Base-by-base conservation (phyloP, 352 stramenopile species). In the Phytophthora cactorum region DNA sequence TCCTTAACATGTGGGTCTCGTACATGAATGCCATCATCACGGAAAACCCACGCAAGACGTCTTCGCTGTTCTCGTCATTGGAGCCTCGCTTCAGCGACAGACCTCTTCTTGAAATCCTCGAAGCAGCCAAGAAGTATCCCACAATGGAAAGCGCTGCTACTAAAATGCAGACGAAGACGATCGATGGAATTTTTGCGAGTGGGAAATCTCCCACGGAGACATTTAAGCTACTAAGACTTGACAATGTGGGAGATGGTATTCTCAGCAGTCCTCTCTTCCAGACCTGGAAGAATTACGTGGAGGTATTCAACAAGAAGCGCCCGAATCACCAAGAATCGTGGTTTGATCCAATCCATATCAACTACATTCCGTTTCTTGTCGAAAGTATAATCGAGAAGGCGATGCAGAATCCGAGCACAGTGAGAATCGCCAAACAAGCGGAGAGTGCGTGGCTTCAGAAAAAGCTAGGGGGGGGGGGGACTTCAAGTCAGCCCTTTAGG, bases 271-370 rank as follows among this genome's bases (percentile, higher is more conserved):
- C 52, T 2, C 2, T 59, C 8, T 61, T 61, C n/a, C 9, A 17
- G 2, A 51, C 3, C 17, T 59, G 52, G 38, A 17, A 41, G 31
- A 9, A 25, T 7, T 59, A 59, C 15, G 14, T 41, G 27, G n/a
- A 59, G 5, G 12, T 31, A n/a, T 59, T 59, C 39, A 51, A 59
- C 39, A 41, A 59, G 9, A 6, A 39, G 8, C 31, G 41, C 38
- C 38, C 34, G 5, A 28, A 2, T 1, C 0, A 29, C 0, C 4
- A 36, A 36, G 8, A 46, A 15, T 46, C 32, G 0, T 41, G 45
- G 54, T 15, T 34, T 14, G n/a, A n/a, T 12, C 2, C 28, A 15
- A 8, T 61, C 0, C 25, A 4, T 5, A 4, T 4, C 10, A 1
- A 61, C 1, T 52, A 52, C 27, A 1, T 11, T 7, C 14, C 2